Base-by-base conservation (phyloP, 108 stramenopile species). In the Tribonema minus region DNA sequence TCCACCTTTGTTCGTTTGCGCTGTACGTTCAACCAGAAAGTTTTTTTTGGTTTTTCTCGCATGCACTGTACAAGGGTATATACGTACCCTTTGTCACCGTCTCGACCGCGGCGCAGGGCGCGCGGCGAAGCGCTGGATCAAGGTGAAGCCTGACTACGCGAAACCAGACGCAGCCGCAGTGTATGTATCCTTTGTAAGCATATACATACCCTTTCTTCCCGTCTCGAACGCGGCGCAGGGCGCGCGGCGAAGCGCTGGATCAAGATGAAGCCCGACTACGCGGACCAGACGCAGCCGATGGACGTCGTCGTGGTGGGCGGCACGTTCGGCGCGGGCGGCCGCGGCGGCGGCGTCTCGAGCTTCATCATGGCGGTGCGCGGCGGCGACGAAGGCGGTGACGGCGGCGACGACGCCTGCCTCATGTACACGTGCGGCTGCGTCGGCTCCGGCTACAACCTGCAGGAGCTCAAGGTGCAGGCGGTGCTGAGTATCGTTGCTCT, bases 221-320 rank as follows among this genome's bases (percentile, higher is more conserved):
- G n/a, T n/a, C n/a, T n/a, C n/a, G n/a, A n/a, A n/a, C n/a, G n/a
- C n/a, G n/a, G n/a, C n/a, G n/a, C n/a, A n/a, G n/a, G n/a, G n/a
- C n/a, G n/a, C n/a, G n/a, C n/a, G n/a, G n/a, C n/a, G n/a, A n/a
- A n/a, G 20, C 67, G 61, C 6, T 84, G 83, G 83, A 63, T 84
- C 6, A 84, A 84, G 82, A 84, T 84, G 82, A 84, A 84, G 36
- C 83, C 83, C 25, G 83, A 84, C 64, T 84, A 84, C 46, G 46
- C 20, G 20, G 46, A 54, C 46, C 15, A 54, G 46, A 54, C 46
- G 9, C 46, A 9, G 9, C 9, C 15, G 15, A 54, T 54, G 20
- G 46, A 54, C 20, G 46, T 20, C 9, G 46, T 54, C 46, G 20
- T 54, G 20, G 46, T 54, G 20, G 46, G 46, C 15, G 46, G 46